Evolutionary conservation across 495 filamentous ascomycete genomes (phyloP).

Genomic region (Aspergillus hancockii): DNA sequence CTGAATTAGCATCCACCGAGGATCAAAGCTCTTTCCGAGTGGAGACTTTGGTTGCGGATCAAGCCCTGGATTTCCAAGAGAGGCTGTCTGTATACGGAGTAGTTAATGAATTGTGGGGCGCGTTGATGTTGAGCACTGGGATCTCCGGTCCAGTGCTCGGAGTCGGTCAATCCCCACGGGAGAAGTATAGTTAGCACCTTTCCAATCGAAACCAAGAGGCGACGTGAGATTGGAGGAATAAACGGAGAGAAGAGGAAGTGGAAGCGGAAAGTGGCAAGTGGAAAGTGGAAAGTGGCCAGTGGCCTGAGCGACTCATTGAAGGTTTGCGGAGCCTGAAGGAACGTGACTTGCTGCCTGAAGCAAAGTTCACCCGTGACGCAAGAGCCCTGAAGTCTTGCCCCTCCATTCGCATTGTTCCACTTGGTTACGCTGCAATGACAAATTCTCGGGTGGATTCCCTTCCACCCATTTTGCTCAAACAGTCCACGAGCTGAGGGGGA

Average conservation of each 20-base stretch:
- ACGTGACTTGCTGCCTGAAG: neutral
- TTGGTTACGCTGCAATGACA: slow-evolving; percentile 19
- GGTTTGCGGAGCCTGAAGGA: neutral
- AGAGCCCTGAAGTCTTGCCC: neutral
- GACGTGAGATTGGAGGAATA: too few species aligned
- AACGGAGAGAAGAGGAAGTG: too few species aligned
- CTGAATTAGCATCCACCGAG: neutral
- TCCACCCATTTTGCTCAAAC: neutral
- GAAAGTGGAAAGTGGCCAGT: too few species aligned
- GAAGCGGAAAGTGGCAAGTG: too few species aligned
- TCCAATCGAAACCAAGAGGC: too few species aligned
- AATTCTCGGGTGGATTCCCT: slow-evolving; percentile 12
- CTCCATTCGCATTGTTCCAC: neutral
- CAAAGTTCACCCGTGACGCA: slow-evolving; percentile 15
- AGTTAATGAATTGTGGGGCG: too few species aligned
- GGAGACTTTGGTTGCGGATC: neutral
- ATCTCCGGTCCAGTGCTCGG: too few species aligned
- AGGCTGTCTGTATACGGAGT: too few species aligned
- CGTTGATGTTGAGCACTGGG: too few species aligned
- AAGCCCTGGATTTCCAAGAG: neutral
- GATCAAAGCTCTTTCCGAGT: neutral
- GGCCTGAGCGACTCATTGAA: too few species aligned
- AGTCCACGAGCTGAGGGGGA: neutral
- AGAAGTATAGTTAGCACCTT: too few species aligned
- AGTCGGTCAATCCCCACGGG: too few species aligned